These are phyloP conservation scores for Coprinellus micaceus DNA, from an alignment of 768 basidiomycete species.

Conservation along the genomic window DNA sequence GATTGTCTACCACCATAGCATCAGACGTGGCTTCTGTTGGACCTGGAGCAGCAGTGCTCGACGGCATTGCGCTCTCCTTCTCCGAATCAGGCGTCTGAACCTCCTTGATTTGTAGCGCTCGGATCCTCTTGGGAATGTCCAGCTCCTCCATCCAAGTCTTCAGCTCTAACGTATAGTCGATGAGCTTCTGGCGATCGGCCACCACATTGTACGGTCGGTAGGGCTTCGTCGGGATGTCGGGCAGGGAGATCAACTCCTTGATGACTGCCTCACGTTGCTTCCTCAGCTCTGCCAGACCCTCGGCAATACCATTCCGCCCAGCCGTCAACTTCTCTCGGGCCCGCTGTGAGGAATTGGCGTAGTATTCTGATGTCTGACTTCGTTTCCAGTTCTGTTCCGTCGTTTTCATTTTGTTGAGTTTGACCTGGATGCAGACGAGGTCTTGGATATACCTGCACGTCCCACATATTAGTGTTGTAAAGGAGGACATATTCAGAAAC, in stretches of 20 bases:
- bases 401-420: not conserved
- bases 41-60: not conserved
- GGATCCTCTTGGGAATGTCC: constrained; percentile 7
- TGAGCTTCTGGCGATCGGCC: constrained; percentile 10
- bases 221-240: constrained; percentile 8
- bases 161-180: constrained; percentile 12
- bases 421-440: constrained; percentile 1
- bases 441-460: not conserved
- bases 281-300: constrained; percentile 1
- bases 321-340: constrained; percentile 9
- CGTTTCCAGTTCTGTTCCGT: not conserved
- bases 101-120: not conserved
- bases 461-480: not conserved
- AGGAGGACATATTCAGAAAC: not conserved
- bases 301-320: constrained; percentile 3
- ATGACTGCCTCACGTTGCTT: constrained; percentile 5
- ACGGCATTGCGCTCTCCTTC: not conserved
- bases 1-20: not conserved
- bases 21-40: not conserved
- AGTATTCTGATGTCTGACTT: constrained; percentile 2
- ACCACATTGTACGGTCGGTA: constrained; percentile 2
- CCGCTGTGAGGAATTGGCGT: constrained; percentile 7
- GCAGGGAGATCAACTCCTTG: constrained; percentile 2
- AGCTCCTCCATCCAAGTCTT: constrained; percentile 11
- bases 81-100: not conserved